phyloP scores from a whole-genome alignment of 768 basidiomycete species.

The Kwoniella bestiolae region DNA sequence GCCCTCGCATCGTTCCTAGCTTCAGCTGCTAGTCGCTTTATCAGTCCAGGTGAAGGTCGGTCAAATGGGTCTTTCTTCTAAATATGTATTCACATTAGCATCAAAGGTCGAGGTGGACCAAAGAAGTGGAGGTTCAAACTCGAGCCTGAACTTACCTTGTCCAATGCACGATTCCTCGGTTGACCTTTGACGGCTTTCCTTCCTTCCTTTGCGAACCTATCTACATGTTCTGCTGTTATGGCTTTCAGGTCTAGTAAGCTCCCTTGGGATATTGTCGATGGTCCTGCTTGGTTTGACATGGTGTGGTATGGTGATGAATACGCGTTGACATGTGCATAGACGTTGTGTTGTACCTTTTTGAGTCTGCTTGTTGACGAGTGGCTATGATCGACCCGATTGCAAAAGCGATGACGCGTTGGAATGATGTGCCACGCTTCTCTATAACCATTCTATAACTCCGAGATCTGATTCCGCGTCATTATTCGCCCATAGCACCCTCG shows the following conservation, averaged over 20 bases:
- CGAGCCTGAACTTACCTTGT: conserved; percentile 21
- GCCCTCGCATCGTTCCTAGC: conserved; percentile 48
- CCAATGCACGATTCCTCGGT: conserved; percentile 9
- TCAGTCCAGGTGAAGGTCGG: conserved; percentile 51
- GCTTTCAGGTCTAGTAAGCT: conserved; percentile 51
- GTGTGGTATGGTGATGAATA: neutral
- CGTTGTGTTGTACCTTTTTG: neutral
- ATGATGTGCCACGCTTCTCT: no score
- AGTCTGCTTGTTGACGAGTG: no score
- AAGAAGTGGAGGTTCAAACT: conserved; percentile 12
- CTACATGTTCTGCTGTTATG: conserved; percentile 53
- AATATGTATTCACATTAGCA: neutral
- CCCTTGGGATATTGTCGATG: conserved; percentile 44
- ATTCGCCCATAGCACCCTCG: no score
- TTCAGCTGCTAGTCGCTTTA: conserved; percentile 52
- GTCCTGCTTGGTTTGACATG: conserved; percentile 22
- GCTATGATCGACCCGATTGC: no score
- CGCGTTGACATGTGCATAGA: neutral
- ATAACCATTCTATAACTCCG: no score
- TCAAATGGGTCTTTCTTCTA: conserved; percentile 51
- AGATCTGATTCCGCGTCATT: no score
- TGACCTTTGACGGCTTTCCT: conserved; percentile 42
- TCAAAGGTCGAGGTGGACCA: neutral
- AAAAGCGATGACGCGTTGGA: no score
- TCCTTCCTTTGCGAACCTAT: conserved; percentile 52